Evolutionary conservation across 2,329 filamentous ascomycete genomes (phyloP), one percentile per base, ranked within the genome.

Genomic region (Exophiala xenobiotica): DNA sequence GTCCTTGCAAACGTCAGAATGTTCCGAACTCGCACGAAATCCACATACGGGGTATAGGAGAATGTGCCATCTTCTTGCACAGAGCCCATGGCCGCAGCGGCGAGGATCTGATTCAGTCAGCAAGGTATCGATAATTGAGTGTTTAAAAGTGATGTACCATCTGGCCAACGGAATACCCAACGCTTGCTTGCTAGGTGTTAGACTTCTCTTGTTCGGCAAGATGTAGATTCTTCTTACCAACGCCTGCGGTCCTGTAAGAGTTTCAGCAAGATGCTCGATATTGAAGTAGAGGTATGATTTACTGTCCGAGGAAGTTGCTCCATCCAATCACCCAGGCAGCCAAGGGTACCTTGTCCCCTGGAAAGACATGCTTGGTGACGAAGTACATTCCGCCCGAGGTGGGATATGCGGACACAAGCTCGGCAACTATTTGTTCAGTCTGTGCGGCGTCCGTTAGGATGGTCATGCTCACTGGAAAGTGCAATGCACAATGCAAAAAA

Each of bases 341-440:
- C 6, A 27, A 6, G 26, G 26, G 26, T 6, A 27, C 26, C 6
- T 6, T 27, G 6, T 27, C 26, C 12, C 12, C 26, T 6, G 26
- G 26, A 12, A 27, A 27, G 26, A 85, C 81, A 62, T 82, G 78
- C 61, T 85, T 85, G 7, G 80, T 83, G 26, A 84, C 81, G 64
- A 84, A 86, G 65, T 85, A 85, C 80, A 86, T 85, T 2, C 82
- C 82, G 16, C 82, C 82, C 2, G 81, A 81, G 1, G 82, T 86
- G 26, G 82, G 82, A 67, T 85, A 85, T 24, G 81, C 82, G 6
- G 81, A 85, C 22, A 85, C 81, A 46, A 85, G 67, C 66, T 85
- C 82, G 37, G 82, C 78, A n/a, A 85, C 82, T 77, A 39, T 11
- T 23, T 9, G 19, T n/a, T 7, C 38, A 27, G 14, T 45, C 22